phyloP scores from a whole-genome alignment of 2,329 filamentous ascomycete genomes.

The Cercospora sp. region DNA sequence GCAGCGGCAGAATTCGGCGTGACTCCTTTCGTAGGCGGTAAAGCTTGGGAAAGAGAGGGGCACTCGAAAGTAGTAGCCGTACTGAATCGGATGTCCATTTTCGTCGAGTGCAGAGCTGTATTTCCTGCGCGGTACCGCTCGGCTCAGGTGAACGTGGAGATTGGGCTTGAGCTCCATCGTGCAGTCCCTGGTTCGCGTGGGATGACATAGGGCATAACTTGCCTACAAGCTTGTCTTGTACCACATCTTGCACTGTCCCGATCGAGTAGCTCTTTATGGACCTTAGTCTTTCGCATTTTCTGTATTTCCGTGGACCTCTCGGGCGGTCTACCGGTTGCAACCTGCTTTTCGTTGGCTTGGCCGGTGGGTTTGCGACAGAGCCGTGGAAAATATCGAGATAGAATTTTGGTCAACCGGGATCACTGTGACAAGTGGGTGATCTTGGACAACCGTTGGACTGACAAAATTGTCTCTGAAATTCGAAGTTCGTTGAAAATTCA shows the following conservation, averaged over 20 bases:
- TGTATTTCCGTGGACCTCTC: background rate
- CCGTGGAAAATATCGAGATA: too few relatives aligned
- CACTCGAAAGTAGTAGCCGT: background rate
- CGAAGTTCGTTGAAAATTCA: background rate
- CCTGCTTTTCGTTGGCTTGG: too few relatives aligned
- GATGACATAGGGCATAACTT: background rate
- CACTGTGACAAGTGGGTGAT: background rate
- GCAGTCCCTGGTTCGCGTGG: background rate
- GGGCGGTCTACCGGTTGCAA: too few relatives aligned
- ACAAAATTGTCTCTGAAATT: background rate
- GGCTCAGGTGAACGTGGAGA: background rate
- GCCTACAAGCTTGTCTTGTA: background rate
- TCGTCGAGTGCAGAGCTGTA: background rate
- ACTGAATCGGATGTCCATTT: background rate
- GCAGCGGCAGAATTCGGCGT: too few relatives aligned
- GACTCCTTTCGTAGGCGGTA: too few relatives aligned
- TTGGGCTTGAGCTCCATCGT: background rate
- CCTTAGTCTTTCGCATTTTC: background rate
- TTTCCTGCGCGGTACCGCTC: background rate
- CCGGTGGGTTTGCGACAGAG: too few relatives aligned
- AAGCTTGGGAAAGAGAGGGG: too few relatives aligned
- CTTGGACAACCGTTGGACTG: background rate
- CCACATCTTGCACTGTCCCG: background rate
- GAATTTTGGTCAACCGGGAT: too few relatives aligned
- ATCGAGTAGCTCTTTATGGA: background rate